Conservation (phyloP, 805 yeast genomes). For the Maudiozyma turicensis region DNA sequence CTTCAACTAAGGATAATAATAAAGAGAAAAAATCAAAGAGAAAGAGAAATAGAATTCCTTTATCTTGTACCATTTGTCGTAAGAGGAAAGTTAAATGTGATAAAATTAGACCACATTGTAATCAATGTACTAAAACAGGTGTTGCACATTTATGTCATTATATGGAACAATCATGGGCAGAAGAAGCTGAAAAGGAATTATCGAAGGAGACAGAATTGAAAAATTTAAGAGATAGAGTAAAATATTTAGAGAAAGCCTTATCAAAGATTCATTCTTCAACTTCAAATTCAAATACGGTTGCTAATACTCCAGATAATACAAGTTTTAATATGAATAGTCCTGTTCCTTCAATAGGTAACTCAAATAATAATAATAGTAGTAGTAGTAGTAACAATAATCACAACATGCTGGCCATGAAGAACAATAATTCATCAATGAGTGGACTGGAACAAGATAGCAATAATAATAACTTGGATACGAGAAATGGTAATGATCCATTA, state of each 20-base stretch:
- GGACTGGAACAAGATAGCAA: background rate
- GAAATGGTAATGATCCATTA: background rate
- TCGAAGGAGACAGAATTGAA: constrained; percentile 38
- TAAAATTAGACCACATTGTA: constrained; percentile 45
- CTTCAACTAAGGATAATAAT: background rate
- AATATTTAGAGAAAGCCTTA: constrained; percentile 41
- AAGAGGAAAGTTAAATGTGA: constrained; percentile 43
- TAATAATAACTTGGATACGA: constrained; percentile 5
- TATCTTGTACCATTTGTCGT: constrained; percentile 40
- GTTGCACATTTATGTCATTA: constrained; percentile 50
- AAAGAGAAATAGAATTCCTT: constrained; percentile 40
- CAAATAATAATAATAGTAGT: background rate
- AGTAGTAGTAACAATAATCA: background rate
- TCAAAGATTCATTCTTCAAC: constrained; percentile 10
- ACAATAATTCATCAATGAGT: background rate
- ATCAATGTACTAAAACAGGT: constrained; percentile 47
- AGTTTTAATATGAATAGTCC: background rate
- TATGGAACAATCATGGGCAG: constrained; percentile 53
- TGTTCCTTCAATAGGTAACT: background rate
- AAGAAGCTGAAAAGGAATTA: constrained; percentile 38
- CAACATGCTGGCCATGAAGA: background rate
- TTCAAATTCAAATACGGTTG: constrained; percentile 4
- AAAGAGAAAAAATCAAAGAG: constrained; percentile 19
- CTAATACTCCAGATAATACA: constrained; percentile 14
- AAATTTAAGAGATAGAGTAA: constrained; percentile 48